Conservation (phyloP, 2,329 filamentous ascomycete species). For the Rhinocladiella similis region DNA sequence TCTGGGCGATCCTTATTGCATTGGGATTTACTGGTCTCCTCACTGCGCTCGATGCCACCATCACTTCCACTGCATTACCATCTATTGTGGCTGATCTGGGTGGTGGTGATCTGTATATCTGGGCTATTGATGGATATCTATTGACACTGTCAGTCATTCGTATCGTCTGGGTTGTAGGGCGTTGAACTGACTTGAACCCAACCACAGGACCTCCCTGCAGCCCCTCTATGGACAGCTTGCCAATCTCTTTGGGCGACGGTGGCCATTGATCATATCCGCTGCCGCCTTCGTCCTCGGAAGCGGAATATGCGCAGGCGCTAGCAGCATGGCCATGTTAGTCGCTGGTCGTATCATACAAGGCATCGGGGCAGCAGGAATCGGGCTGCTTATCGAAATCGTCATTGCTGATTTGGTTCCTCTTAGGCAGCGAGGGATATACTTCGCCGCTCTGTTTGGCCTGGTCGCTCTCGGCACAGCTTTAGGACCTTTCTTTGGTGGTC, state of each 20-base stretch:
- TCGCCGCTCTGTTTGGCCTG: constrained; percentile 32
- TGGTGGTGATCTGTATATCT: constrained; percentile 36
- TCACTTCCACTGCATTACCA: constrained; percentile 44
- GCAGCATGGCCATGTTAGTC: constrained; percentile 44
- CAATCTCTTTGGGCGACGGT: constrained; percentile 54
- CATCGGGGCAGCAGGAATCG: constrained; percentile 48
- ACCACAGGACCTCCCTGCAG: constrained; percentile 42
- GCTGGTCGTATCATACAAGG: constrained; percentile 49
- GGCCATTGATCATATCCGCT: constrained; percentile 43
- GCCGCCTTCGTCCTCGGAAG: constrained; percentile 55
- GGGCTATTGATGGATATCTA: constrained; percentile 38
- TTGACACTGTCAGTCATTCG: constrained; percentile 27
- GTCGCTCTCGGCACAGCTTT: constrained; percentile 33
- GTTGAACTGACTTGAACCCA: neutral
- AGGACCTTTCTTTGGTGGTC: constrained; percentile 42
- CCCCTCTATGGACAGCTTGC: constrained; percentile 53
- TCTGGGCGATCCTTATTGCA: constrained; percentile 34
- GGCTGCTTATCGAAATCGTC: constrained; percentile 48
- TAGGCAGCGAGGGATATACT: constrained; percentile 35
- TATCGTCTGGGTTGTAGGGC: constrained; percentile 1
- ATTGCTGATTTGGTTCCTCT: constrained; percentile 49
- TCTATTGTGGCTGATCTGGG: constrained; percentile 39
- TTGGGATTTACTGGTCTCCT: constrained; percentile 34
- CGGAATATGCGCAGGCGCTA: constrained; percentile 52
- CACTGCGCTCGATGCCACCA: constrained; percentile 39